These are phyloP conservation scores for Musa itinerans DNA, from an alignment of 176 grass and related monocot genomes.

Conservation along the genomic window DNA sequence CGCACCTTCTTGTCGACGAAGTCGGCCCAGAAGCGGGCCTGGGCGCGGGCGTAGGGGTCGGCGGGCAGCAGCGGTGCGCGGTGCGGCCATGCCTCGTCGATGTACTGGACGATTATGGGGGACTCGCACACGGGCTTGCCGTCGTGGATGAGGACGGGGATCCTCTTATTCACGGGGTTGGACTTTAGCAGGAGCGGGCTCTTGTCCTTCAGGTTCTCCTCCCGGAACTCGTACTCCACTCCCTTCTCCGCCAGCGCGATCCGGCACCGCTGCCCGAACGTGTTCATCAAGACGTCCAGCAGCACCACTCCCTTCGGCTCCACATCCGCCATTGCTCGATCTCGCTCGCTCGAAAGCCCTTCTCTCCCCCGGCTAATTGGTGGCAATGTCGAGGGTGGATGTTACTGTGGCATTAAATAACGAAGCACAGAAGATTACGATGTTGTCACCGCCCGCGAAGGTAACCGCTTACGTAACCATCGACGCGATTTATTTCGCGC, in stretches of 20 bases:
- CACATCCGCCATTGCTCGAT: not conserved
- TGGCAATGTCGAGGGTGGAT: no score
- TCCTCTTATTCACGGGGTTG: constrained; percentile 71
- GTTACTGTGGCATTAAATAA: not conserved
- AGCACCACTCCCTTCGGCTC: constrained; percentile 29
- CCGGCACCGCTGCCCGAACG: constrained; percentile 46
- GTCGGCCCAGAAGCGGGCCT: constrained; percentile 47
- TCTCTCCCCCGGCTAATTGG: no score
- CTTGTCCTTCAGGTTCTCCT: constrained; percentile 45
- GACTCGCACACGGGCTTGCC: constrained; percentile 50
- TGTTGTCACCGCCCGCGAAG: constrained; percentile 50
- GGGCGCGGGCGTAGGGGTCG: constrained; percentile 32
- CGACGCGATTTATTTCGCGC: constrained; percentile 3
- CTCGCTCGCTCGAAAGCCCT: not conserved
- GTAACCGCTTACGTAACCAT: constrained; percentile 49
- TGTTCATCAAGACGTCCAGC: constrained; percentile 41
- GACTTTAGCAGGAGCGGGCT: constrained; percentile 43
- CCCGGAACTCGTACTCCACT: constrained; percentile 27
- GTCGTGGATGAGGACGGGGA: constrained; percentile 56
- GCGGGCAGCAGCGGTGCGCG: constrained; percentile 17
- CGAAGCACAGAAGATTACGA: constrained; percentile 24
- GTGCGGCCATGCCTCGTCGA: constrained; percentile 41
- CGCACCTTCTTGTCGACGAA: constrained; percentile 41
- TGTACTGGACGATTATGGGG: constrained; percentile 50
- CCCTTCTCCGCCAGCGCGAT: constrained; percentile 61